These are phyloP conservation scores for Rheum nobile DNA, from an alignment of 148 eudicot species.

Conservation along the genomic window DNA sequence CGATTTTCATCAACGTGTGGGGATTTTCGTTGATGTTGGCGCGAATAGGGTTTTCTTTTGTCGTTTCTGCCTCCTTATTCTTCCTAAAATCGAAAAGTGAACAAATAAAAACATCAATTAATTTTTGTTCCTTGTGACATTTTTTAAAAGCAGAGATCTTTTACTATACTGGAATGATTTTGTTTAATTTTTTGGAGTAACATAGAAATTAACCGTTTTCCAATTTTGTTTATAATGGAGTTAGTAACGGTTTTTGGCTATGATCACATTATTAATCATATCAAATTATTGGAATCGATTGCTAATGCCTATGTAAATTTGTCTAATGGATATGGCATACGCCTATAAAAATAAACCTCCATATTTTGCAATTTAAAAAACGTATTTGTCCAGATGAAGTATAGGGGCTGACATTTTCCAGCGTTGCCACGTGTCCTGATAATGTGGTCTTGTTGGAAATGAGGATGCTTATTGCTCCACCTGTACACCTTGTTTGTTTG, in stretches of 20 bases:
- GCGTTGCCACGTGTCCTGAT: neutral
- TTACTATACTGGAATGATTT: neutral
- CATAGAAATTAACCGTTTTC: neutral
- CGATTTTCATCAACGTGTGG: neutral
- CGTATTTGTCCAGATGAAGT: neutral
- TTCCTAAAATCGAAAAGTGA: neutral
- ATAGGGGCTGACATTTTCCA: neutral
- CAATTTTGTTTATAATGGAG: neutral
- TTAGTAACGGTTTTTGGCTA: constrained; percentile 3
- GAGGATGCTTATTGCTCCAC: neutral
- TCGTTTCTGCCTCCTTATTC: neutral
- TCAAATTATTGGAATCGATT: neutral
- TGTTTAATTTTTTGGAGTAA: neutral
- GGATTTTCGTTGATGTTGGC: constrained; percentile 3
- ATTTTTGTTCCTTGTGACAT: neutral
- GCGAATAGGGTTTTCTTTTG: constrained; percentile 3
- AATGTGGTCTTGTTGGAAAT: neutral
- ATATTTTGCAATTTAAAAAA: neutral
- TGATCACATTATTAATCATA: neutral
- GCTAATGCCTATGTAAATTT: neutral
- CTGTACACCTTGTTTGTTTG: neutral
- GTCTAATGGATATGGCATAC: no score
- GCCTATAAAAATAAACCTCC: neutral
- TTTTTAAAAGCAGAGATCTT: neutral
- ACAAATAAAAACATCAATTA: neutral